Percentiles rank a stretch among this genome's conserved stretches.
phyloP scores from a whole-genome alignment of 257 asterid genomes.

The Handroanthus guayacan region DNA sequence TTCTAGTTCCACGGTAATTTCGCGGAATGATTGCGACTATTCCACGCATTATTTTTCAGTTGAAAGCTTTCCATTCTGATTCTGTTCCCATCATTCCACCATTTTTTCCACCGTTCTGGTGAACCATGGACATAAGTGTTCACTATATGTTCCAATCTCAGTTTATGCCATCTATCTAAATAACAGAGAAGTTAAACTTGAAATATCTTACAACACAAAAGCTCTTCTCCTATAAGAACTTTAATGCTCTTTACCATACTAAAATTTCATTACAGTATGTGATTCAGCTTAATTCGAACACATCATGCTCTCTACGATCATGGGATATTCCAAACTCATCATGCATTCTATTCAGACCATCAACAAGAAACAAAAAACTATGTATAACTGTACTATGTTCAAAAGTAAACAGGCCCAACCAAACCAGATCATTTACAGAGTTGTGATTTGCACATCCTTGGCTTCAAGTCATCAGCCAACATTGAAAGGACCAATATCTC shows the following conservation, averaged over 20 bases:
- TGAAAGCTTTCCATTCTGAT: too few species aligned
- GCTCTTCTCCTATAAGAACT: background rate
- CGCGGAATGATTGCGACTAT: too few species aligned
- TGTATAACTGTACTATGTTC: too few species aligned
- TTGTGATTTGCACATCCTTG: background rate
- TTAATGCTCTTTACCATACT: background rate
- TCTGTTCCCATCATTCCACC: too few species aligned
- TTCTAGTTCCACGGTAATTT: too few species aligned
- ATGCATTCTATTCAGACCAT: constrained; percentile 18
- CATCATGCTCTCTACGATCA: background rate
- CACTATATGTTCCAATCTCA: background rate
- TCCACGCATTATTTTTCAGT: too few species aligned
- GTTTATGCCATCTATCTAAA: background rate
- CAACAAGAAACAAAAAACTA: background rate
- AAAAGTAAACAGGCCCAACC: constrained; percentile 16
- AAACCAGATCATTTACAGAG: constrained; percentile 16
- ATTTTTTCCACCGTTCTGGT: too few species aligned
- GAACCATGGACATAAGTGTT: background rate
- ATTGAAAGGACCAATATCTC: constrained; percentile 72
- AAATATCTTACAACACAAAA: background rate
- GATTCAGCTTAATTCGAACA: background rate
- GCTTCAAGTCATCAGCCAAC: constrained; percentile 53
- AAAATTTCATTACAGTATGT: background rate
- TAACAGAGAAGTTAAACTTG: background rate
- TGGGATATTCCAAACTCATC: constrained; percentile 11